A percentile compares a stretch with the other conserved stretches of the same genome.
phyloP scores from a whole-genome alignment of 1,284 basidiomycete genomes.

The Pyrrhoderma lamaoense region DNA sequence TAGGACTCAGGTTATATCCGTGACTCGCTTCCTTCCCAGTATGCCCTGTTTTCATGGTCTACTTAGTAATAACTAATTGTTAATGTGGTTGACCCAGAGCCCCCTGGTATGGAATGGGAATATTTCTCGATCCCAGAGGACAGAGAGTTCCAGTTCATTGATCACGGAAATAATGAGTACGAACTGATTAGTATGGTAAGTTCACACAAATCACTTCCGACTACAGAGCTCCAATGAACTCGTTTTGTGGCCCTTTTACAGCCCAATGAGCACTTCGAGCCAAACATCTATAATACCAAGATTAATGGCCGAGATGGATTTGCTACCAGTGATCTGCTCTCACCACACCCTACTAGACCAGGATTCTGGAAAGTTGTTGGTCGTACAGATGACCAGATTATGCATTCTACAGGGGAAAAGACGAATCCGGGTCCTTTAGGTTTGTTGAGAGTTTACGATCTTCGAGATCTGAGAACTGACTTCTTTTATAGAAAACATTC shows the following conservation, averaged over 20 bases:
- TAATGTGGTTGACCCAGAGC: constrained; percentile 6
- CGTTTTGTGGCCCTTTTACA: not conserved
- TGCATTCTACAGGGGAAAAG: constrained; percentile 46
- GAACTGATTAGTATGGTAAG: constrained; percentile 11
- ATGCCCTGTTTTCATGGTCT: not conserved
- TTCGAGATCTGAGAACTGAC: too few species aligned
- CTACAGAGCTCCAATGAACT: too few species aligned
- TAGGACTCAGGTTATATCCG: constrained; percentile 8
- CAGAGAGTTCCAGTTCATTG: not conserved
- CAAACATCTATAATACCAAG: constrained; percentile 24
- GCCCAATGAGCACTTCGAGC: constrained; percentile 2
- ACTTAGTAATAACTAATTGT: too few species aligned
- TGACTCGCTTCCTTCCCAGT: constrained; percentile 10
- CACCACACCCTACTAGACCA: constrained; percentile 37
- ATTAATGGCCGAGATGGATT: constrained; percentile 27
- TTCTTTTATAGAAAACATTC: constrained; percentile 33
- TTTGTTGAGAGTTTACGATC: constrained; percentile 15
- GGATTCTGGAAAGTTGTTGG: constrained; percentile 40
- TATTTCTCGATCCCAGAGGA: constrained; percentile 1
- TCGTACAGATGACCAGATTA: constrained; percentile 45
- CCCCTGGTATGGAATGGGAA: constrained; percentile 12
- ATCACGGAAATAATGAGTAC: constrained; percentile 6
- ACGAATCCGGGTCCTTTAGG: constrained; percentile 38
- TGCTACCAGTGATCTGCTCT: constrained; percentile 36
- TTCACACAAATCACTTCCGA: not conserved